Base-by-base conservation (phyloP, 2,329 filamentous ascomycete species). In the Trichoderma sp. region DNA sequence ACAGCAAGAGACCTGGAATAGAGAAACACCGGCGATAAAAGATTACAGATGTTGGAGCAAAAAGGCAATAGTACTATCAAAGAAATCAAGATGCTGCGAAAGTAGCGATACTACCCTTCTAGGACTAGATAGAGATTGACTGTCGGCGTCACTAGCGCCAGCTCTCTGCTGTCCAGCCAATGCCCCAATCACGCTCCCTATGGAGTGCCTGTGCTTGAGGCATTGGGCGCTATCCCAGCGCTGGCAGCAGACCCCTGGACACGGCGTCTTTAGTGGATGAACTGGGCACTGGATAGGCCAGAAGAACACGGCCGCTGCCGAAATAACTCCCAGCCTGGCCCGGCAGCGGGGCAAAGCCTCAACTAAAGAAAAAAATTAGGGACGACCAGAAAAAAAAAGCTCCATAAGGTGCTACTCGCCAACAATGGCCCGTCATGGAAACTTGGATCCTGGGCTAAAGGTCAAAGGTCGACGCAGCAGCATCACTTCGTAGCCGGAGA, bases 381-480 rank as follows among this genome's bases (percentile, higher is more conserved):
- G 40, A 43, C 40, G 40, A 43, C 40, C 37, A 43, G 43, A 56
- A 24, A 40, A 16, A 14, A 16, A 21, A 62, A 68, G 59, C 65
- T 60, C 47, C 65, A 56, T 59, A 43, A 19, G n/a, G 37, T 49
- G 24, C 55, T 40, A 29, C 55, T 59, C 63, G 58, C 55, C 55
- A 67, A 24, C 63, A 43, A 68, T 61, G 57, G 65, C 65, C 55
- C 49, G 63, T 58, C 63, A 59, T 62, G 59, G 66, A 68, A 47
- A 37, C 14, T 27, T 59, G 4, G 16, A 2, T 40, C 64, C 56
- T 43, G n/a, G 40, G 57, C 47, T 47, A 57, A 43, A 60, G 31
- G 43, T 37, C 27, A 11, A 35, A 62, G 29, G 37, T 31, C 31
- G 49, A 49, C 63, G 35, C 31, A 59, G 37, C 37, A 37, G 49